phyloP scores from a whole-genome alignment of 176 grass and related monocot genomes.

The Olyra latifolia region DNA sequence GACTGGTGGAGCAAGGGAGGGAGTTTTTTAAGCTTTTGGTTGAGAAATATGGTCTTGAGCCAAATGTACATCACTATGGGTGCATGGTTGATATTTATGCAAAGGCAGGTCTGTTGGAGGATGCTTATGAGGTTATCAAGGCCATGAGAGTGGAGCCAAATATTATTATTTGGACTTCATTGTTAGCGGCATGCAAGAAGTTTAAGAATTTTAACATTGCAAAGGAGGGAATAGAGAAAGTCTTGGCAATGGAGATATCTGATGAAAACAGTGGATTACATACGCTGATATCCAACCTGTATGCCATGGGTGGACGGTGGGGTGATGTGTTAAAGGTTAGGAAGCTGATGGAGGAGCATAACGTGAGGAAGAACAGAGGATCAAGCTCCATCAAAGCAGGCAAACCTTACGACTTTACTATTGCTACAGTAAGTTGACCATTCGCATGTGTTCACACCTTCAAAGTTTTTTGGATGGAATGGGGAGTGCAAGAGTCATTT shows the following conservation, averaged over 20 bases:
- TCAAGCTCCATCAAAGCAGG: slow-evolving; percentile 37
- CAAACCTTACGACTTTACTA: neutral
- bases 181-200: slow-evolving; percentile 53
- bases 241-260: slow-evolving; percentile 48
- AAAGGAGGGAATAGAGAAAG: slow-evolving; percentile 47
- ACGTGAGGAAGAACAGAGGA: slow-evolving; percentile 41
- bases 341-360: slow-evolving; percentile 47
- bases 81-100: slow-evolving; percentile 72
- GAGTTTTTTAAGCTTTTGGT: slow-evolving; percentile 53
- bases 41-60: slow-evolving; percentile 43
- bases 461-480: neutral
- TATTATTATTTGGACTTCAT: slow-evolving; percentile 57
- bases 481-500: neutral
- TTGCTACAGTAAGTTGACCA: slow-evolving; percentile 32
- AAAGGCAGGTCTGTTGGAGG: slow-evolving; percentile 61
- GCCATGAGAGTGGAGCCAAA: slow-evolving; percentile 64
- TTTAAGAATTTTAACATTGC: slow-evolving; percentile 61
- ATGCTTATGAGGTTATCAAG: slow-evolving; percentile 58
- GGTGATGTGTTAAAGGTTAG: slow-evolving; percentile 45
- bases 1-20: slow-evolving; percentile 55
- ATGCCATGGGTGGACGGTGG: slow-evolving; percentile 51
- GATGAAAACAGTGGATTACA: slow-evolving; percentile 50
- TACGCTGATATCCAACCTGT: slow-evolving; percentile 51
- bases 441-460: neutral
- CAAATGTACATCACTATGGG: slow-evolving; percentile 58